Evolutionary conservation across 148 eudicot genomes (phyloP), one percentile per base, ranked within the genome.

Genomic region (Spergularia bocconei): DNA sequence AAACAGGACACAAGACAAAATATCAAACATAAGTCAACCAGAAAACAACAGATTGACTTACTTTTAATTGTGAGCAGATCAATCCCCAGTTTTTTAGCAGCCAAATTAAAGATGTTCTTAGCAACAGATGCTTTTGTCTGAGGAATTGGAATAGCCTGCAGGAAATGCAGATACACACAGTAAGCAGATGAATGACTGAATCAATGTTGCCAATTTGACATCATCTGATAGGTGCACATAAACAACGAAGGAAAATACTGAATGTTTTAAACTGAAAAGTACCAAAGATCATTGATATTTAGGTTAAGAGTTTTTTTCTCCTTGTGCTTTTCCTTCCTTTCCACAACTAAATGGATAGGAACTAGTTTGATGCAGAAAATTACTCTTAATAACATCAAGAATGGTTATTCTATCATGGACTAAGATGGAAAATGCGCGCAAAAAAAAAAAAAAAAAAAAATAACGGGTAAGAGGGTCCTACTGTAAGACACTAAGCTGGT

Each of bases 131-230:
- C 90, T 78, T 78, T 93, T 55, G 90, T 75, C 21, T 83, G 82
- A 38, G 95, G 98, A 82, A 93, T 74, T 60, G 98, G 98, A 81
- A 93, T 79, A 82, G 82, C 95, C 98, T 93, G 87, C 82, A 78
- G 69, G n/a, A 79, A 70, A 63, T 60, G 57, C 12, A 66, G 13
- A 54, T 47, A 70, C 38, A 64, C n/a, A 15, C n/a, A n/a, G 53
- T 66, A 67, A 75, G 77, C 21, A 21, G 16, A 33, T 25, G 25
- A 59, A 51, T 50, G 20, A 36, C 29, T 25, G 25, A 59, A 51
- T 50, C 15, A 50, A 44, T 29, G 56, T 2, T 59, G n/a, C n/a
- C n/a, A n/a, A n/a, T n/a, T n/a, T n/a, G 61, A 20, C 54, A 39
- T 15, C 14, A 52, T 70, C 58, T 39, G 57, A 62, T 69, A 69